phyloP scores from a whole-genome alignment of 208 protist species.

The Crithidia brevicula region DNA sequence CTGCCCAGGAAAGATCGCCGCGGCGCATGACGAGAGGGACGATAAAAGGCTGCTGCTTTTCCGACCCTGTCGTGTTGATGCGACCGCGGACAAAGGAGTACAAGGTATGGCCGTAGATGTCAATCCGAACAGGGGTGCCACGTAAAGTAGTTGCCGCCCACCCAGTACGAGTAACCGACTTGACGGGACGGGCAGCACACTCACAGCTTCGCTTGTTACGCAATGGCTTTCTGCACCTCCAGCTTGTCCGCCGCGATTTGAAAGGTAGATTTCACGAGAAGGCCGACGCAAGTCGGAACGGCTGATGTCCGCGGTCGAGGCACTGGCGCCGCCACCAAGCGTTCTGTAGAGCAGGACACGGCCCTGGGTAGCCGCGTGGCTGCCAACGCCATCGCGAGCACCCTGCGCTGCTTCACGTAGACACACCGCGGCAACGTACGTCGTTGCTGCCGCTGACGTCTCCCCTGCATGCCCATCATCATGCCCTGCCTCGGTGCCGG shows the following conservation, averaged over 20 bases:
- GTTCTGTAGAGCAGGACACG: constrained; percentile 10
- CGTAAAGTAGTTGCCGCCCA: constrained; percentile 21
- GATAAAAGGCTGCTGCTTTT: not conserved
- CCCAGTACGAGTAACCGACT: constrained; percentile 16
- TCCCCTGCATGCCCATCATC: not conserved
- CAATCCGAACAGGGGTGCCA: constrained; percentile 10
- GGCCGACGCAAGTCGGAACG: not conserved
- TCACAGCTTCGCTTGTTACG: not conserved
- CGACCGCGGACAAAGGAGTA: not conserved
- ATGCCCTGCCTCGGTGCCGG: not conserved
- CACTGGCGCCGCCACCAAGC: not conserved
- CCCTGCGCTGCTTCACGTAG: not conserved
- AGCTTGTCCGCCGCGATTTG: not conserved
- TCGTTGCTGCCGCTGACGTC: not conserved
- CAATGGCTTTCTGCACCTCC: no score
- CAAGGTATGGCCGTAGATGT: constrained; percentile 21
- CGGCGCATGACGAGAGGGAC: not conserved
- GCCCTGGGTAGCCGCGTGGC: not conserved
- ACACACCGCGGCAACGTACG: constrained; percentile 14
- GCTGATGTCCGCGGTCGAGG: not conserved
- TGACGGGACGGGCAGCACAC: constrained; percentile 24
- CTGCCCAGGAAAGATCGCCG: constrained; percentile 66
- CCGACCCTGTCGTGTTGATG: not conserved
- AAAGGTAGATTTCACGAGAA: not conserved
- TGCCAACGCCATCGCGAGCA: not conserved